Conservation (phyloP, 2,329 filamentous ascomycete species). For the Penicillium sp. region DNA sequence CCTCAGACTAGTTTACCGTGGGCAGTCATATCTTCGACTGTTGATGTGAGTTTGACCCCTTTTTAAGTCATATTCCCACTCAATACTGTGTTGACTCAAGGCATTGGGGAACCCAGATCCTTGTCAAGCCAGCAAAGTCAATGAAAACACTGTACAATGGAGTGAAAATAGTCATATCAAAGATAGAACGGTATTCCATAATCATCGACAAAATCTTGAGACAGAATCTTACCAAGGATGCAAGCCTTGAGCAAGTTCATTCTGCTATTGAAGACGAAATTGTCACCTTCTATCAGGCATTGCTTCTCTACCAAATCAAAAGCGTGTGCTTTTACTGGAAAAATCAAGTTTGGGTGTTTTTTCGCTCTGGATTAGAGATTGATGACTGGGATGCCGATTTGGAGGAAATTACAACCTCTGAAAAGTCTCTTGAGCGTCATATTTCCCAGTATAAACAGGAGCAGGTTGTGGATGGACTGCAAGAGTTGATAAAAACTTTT, state of each 20-base stretch:
- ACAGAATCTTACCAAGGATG: background rate
- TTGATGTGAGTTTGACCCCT: background rate
- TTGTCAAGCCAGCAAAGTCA: background rate
- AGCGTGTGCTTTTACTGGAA: slow-evolving; percentile 37
- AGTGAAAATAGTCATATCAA: background rate
- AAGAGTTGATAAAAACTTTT: background rate
- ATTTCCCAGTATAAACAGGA: background rate
- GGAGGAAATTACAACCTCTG: slow-evolving; percentile 17
- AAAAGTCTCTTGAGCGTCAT: background rate
- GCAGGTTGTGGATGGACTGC: background rate
- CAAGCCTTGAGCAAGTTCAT: background rate
- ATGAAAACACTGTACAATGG: background rate
- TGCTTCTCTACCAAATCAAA: slow-evolving; percentile 42
- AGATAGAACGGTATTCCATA: background rate
- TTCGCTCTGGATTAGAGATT: slow-evolving; percentile 26
- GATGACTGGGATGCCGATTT: slow-evolving; percentile 36
- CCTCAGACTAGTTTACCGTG: background rate
- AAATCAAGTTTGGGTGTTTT: slow-evolving; percentile 23
- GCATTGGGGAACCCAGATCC: background rate
- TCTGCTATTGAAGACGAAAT: slow-evolving; percentile 23
- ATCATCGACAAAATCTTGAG: background rate
- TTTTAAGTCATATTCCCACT: background rate
- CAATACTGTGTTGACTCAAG: background rate
- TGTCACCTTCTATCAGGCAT: slow-evolving; percentile 35
- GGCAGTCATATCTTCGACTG: background rate